Conservation (phyloP, 164 flowering plant species). For the Akebia trifoliata region DNA sequence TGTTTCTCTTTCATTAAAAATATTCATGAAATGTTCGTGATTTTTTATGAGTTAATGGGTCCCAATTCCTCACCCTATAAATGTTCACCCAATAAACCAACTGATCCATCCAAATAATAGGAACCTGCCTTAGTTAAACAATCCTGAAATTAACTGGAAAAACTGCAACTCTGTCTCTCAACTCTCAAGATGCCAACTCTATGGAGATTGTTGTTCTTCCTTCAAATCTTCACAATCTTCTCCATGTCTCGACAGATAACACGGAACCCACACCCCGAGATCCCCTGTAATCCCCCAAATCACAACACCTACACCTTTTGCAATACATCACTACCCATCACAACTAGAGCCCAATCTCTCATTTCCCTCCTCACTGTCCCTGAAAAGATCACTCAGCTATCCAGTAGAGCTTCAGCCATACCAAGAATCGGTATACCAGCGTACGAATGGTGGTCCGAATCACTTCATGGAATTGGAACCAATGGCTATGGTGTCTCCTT, state of each 20-base stretch:
- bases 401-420: constrained; percentile 25
- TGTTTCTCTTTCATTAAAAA: too few relatives aligned
- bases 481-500: constrained; percentile 36
- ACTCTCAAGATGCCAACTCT: not conserved
- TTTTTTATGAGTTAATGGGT: too few relatives aligned
- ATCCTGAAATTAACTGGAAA: not conserved
- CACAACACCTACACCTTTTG: constrained; percentile 29
- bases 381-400: constrained; percentile 38
- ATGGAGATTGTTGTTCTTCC: constrained; percentile 6
- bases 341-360: constrained; percentile 26
- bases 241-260: too few relatives aligned
- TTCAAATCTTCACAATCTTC: constrained; percentile 3
- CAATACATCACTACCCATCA: constrained; percentile 24
- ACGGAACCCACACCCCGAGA: constrained; percentile 11
- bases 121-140: too few relatives aligned
- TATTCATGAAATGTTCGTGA: too few relatives aligned
- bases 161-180: not conserved
- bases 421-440: constrained; percentile 34
- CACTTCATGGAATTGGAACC: constrained; percentile 38
- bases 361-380: constrained; percentile 30
- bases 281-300: constrained; percentile 20
- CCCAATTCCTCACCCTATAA: too few relatives aligned
- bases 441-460: constrained; percentile 53
- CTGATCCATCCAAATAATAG: too few relatives aligned
- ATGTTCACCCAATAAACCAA: too few relatives aligned